These are phyloP conservation scores for Alternaria angustiovoidea DNA, from an alignment of 2,329 filamentous ascomycete species.

Conservation along the genomic window DNA sequence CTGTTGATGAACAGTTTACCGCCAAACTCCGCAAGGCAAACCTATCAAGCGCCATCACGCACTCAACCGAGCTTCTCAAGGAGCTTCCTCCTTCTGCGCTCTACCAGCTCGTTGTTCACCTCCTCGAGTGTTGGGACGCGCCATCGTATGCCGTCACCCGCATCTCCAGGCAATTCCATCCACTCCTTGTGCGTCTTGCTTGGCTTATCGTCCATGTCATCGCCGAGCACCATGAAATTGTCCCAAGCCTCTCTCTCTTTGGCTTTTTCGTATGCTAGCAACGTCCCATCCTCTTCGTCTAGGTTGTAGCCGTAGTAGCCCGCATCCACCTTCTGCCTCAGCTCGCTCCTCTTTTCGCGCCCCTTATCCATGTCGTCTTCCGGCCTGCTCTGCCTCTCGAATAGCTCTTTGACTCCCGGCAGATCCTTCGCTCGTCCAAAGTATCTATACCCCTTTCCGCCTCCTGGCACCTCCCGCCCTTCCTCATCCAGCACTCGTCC, in stretches of 20 bases:
- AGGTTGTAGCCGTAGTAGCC: slow-evolving; percentile 95
- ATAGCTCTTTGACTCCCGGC: slow-evolving; percentile 92
- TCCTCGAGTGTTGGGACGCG: slow-evolving; percentile 85
- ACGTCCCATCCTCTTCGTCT: slow-evolving; percentile 84
- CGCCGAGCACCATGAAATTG: slow-evolving; percentile 66
- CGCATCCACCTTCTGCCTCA: slow-evolving; percentile 83
- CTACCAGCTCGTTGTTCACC: slow-evolving; percentile 92
- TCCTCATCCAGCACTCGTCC: slow-evolving; percentile 64
- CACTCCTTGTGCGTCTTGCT: slow-evolving; percentile 60
- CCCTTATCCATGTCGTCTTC: slow-evolving; percentile 65
- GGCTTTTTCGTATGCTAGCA: slow-evolving; percentile 80
- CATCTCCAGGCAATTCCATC: slow-evolving; percentile 87
- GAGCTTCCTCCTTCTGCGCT: slow-evolving; percentile 81
- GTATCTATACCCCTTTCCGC: slow-evolving; percentile 84
- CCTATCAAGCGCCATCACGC: neutral
- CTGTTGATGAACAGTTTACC: slow-evolving; percentile 16
- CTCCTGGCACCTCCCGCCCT: slow-evolving; percentile 64
- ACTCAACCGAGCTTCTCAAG: slow-evolving; percentile 74
- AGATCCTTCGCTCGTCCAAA: slow-evolving; percentile 90
- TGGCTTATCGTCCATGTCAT: slow-evolving; percentile 50
- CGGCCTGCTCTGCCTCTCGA: slow-evolving; percentile 46
- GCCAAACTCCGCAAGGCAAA: slow-evolving; percentile 3
- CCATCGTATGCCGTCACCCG: slow-evolving; percentile 83
- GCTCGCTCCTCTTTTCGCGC: slow-evolving; percentile 71
- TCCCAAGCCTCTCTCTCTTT: slow-evolving; percentile 85